These are phyloP conservation scores for Colletotrichum nymphaeae DNA, from an alignment of 2,329 filamentous ascomycete genomes.

Conservation along the genomic window DNA sequence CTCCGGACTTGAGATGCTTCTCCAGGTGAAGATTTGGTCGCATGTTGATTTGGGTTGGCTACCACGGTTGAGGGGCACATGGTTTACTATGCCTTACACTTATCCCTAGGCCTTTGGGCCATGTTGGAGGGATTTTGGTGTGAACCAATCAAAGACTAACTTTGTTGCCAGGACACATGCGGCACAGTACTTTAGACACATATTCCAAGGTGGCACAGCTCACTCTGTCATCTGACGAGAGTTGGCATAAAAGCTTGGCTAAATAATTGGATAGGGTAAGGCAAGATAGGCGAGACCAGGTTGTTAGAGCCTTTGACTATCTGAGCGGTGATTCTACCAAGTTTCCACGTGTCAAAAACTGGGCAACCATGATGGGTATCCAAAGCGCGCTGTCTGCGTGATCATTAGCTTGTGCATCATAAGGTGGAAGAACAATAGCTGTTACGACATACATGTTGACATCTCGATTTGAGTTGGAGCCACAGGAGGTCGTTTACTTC, in stretches of 20 bases:
- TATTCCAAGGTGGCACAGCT: background rate
- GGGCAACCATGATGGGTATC: no score
- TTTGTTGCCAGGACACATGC: background rate
- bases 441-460: no score
- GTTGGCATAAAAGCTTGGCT: no score
- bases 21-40: slow-evolving; percentile 14
- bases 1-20: slow-evolving; percentile 14
- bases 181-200: background rate
- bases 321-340: no score
- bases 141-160: background rate
- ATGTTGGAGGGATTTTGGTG: background rate
- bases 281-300: no score
- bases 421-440: no score
- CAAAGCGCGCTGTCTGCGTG: no score
- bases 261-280: no score
- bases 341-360: no score
- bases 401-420: no score
- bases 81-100: background rate
- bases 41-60: background rate
- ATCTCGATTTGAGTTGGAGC: no score
- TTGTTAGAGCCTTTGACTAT: no score
- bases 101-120: background rate
- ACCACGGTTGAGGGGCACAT: background rate
- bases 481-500: background rate
- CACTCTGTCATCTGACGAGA: background rate